Conservation (phyloP, 2,329 filamentous ascomycete genomes). For the Trichoderma simmonsii region DNA sequence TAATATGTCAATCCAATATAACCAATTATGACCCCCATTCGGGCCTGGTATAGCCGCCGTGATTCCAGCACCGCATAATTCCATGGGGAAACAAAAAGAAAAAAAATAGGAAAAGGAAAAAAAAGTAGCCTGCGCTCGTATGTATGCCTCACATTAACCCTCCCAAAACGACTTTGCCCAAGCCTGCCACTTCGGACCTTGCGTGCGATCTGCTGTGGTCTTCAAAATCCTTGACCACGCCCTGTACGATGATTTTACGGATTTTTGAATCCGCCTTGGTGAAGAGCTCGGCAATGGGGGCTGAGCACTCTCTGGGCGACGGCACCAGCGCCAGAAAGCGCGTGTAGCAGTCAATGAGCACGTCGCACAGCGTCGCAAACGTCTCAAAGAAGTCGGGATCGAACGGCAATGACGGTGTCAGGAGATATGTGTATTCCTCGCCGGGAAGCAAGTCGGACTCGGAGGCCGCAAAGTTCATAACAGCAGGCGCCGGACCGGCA, state of each 20-base stretch:
- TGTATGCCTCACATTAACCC: conserved; percentile 67
- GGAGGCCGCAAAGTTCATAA: conserved; percentile 57
- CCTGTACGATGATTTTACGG: conserved; percentile 83
- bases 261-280: conserved; percentile 83
- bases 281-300: conserved; percentile 76
- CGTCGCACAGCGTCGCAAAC: conserved; percentile 92
- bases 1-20: not conserved
- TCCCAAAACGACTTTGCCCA: conserved; percentile 85
- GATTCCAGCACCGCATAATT: not conserved
- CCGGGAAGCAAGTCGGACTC: conserved; percentile 69
- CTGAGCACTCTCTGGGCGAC: conserved; percentile 69
- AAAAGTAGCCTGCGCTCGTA: not conserved
- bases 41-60: not conserved
- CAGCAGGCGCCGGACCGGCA: conserved; percentile 35
- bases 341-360: conserved; percentile 88
- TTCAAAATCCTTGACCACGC: conserved; percentile 89
- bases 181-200: conserved; percentile 76
- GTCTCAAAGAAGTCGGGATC: conserved; percentile 97
- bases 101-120: not conserved
- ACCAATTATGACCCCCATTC: not conserved
- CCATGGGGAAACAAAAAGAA: not conserved
- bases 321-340: conserved; percentile 71
- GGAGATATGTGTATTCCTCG: conserved; percentile 82
- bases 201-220: conserved; percentile 74
- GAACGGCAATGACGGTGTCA: conserved; percentile 91